Conservation (phyloP, 2,329 filamentous ascomycete genomes). For the Arthrobotrys pseudoclavata region DNA sequence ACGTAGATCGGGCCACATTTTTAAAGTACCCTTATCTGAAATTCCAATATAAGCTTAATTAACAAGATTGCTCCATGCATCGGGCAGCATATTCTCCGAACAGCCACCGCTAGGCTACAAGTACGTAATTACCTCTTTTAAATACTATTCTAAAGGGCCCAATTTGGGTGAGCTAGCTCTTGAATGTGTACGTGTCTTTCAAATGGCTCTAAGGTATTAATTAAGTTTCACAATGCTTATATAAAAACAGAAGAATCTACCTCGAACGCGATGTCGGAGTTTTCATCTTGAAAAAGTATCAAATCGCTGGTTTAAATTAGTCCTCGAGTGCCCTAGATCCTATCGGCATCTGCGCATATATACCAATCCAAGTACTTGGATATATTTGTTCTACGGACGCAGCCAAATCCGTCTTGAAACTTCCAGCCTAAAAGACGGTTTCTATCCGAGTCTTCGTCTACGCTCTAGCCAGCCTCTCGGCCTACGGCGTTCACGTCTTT, state of each 20-base stretch:
- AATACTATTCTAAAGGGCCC: too few species aligned
- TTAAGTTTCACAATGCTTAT: too few species aligned
- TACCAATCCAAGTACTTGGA: neutral
- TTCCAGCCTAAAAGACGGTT: neutral
- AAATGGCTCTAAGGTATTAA: too few species aligned
- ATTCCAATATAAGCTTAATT: neutral
- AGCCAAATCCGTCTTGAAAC: neutral
- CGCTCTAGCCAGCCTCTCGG: neutral
- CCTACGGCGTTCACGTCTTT: neutral
- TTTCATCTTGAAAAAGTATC: too few species aligned
- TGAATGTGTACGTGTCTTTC: too few species aligned
- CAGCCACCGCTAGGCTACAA: too few species aligned
- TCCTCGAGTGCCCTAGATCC: too few species aligned
- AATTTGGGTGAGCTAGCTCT: too few species aligned
- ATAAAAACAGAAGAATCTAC: too few species aligned
- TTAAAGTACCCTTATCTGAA: neutral
- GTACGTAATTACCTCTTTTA: neutral
- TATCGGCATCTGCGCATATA: too few species aligned
- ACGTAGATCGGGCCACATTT: neutral
- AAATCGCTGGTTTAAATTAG: too few species aligned
- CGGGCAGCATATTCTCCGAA: slow-evolving; percentile 4
- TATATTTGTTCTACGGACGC: neutral
- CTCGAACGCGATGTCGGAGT: too few species aligned
- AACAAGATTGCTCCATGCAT: neutral
- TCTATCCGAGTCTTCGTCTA: neutral